Percentiles rank a stretch among this genome's conserved stretches.
Conservation (phyloP, 257 asterid species). For the Solanum pennellii region DNA sequence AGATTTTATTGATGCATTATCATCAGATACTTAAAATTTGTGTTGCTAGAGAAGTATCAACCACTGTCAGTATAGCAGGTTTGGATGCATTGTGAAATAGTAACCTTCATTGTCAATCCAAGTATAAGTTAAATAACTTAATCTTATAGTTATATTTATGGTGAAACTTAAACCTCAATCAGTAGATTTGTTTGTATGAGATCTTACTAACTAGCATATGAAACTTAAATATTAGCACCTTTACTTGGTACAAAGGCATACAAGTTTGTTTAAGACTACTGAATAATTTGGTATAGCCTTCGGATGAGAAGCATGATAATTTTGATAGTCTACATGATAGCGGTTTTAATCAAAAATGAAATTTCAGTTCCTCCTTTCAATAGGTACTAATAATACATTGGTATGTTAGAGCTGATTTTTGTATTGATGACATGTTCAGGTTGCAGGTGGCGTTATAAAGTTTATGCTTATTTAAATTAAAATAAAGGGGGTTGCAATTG, state of each 20-base stretch:
- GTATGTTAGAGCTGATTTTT: background rate
- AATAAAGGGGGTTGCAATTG: too few relatives aligned
- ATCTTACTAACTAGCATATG: background rate
- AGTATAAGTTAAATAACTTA: background rate
- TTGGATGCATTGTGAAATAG: background rate
- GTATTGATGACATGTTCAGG: too few relatives aligned
- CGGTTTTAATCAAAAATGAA: background rate
- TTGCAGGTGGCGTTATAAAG: too few relatives aligned
- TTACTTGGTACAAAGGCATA: background rate
- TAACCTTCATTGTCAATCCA: background rate
- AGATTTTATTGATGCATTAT: background rate
- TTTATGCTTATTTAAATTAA: too few relatives aligned
- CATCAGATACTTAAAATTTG: background rate
- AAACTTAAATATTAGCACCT: background rate
- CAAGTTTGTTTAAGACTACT: background rate
- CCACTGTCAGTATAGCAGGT: background rate
- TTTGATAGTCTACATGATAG: too few relatives aligned
- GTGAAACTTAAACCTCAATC: background rate
- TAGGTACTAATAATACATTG: background rate
- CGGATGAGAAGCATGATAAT: background rate
- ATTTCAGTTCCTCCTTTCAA: background rate
- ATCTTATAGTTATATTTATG: background rate
- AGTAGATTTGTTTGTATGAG: background rate
- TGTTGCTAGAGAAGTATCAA: background rate
- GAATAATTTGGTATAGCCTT: background rate